These are phyloP conservation scores for Botryotinia globosa DNA, from an alignment of 2,329 filamentous ascomycete species.

Conservation along the genomic window DNA sequence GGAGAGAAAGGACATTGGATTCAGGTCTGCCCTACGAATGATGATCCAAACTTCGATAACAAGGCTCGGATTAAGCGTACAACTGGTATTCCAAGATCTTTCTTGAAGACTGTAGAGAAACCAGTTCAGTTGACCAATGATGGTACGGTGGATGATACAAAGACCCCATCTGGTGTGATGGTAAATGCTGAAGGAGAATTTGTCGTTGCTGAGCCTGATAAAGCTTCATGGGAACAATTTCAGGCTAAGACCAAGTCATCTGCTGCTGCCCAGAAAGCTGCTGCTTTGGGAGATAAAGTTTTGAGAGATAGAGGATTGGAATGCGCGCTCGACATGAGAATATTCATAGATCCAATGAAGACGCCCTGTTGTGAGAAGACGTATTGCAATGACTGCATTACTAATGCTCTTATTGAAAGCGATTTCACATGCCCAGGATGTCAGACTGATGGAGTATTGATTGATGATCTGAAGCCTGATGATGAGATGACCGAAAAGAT, in stretches of 20 bases:
- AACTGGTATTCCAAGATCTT: conserved; percentile 92
- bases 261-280: conserved; percentile 76
- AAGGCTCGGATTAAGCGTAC: conserved; percentile 92
- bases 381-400: conserved; percentile 99
- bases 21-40: conserved; percentile 95
- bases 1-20: conserved; percentile 99
- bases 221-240: conserved; percentile 94
- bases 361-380: conserved; percentile 98
- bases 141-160: conserved; percentile 73
- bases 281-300: conserved; percentile 76
- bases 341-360: conserved; percentile 98
- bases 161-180: conserved; percentile 88
- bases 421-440: conserved; percentile 95
- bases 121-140: conserved; percentile 71
- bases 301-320: conserved; percentile 83
- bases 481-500: conserved; percentile 76
- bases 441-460: conserved; percentile 83
- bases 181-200: conserved; percentile 97
- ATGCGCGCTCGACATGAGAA: conserved; percentile 94
- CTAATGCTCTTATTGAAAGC: conserved; percentile 96
- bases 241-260: conserved; percentile 90
- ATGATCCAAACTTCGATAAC: conserved; percentile 93
- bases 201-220: conserved; percentile 93
- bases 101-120: conserved; percentile 94
- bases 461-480: conserved; percentile 86